Percentiles rank a stretch among this genome's conserved stretches.
These are phyloP conservation scores for Dentiscutata heterogama DNA, from an alignment of 371 early-diverging fungal genomes.

Conservation along the genomic window DNA sequence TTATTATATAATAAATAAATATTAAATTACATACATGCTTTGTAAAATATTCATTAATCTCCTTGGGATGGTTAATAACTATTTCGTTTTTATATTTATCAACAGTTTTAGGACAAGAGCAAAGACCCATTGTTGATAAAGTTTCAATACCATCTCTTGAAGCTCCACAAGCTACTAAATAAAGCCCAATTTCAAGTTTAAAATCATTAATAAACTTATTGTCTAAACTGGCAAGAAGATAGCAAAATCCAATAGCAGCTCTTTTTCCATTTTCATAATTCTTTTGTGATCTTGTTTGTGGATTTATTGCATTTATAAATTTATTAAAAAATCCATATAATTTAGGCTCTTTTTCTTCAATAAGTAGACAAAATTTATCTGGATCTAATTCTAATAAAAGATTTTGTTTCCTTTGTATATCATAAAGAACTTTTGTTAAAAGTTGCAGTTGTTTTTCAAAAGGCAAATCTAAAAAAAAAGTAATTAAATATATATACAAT, in stretches of 20 bases:
- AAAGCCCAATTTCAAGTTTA: neutral
- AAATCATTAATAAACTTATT: conserved; percentile 30
- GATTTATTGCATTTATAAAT: neutral
- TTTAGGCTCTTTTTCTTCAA: neutral
- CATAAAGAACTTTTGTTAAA: too few relatives aligned
- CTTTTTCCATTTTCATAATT: neutral
- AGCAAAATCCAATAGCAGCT: neutral
- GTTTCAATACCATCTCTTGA: neutral
- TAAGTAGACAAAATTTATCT: neutral
- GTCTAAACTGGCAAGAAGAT: neutral
- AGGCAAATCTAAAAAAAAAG: too few relatives aligned
- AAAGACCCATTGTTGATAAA: neutral
- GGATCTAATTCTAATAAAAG: conserved; percentile 8
- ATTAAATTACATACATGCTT: too few relatives aligned
- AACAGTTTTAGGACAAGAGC: neutral
- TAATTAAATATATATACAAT: too few relatives aligned
- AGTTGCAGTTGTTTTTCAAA: too few relatives aligned
- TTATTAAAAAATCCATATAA: neutral
- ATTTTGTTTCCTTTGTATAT: too few relatives aligned
- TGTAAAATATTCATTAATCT: neutral
- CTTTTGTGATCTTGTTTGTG: neutral
- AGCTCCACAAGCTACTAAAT: neutral
- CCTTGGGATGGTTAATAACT: neutral
- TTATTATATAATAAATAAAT: neutral
- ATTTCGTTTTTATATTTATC: neutral